Evolutionary conservation across 257 asterid species (phyloP).

Genomic region (Solanum tarapatanum): DNA sequence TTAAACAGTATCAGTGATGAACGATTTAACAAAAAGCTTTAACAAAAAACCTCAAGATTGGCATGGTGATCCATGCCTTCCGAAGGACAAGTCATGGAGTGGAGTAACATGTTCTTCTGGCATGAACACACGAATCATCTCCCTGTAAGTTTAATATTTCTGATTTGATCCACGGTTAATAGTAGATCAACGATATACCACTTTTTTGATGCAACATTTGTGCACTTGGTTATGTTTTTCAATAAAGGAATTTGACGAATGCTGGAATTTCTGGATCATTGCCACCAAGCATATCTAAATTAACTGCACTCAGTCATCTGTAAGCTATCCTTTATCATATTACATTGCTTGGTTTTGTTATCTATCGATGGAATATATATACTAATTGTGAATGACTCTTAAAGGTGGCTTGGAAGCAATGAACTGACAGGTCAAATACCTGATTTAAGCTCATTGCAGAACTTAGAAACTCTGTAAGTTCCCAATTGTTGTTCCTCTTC

Average conservation of each 20-base stretch:
- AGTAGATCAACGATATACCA: neutral
- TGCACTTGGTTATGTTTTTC: neutral
- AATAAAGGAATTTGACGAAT: constrained; percentile 60
- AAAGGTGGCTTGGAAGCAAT: constrained; percentile 77
- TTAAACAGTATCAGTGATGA: constrained; percentile 53
- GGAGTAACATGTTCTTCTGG: constrained; percentile 46
- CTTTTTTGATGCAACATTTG: neutral
- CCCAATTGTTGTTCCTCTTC: neutral
- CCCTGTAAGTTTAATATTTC: constrained; percentile 42
- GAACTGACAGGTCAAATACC: constrained; percentile 54
- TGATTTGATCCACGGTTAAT: neutral
- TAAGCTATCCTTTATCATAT: constrained; percentile 17
- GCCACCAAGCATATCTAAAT: constrained; percentile 32
- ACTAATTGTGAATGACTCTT: neutral
- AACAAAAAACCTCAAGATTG: constrained; percentile 51
- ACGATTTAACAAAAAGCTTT: constrained; percentile 25
- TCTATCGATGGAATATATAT: neutral
- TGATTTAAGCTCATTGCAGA: constrained; percentile 43
- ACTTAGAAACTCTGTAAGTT: constrained; percentile 58
- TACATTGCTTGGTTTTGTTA: neutral
- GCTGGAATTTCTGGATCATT: constrained; percentile 49
- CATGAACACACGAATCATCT: constrained; percentile 23
- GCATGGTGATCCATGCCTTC: constrained; percentile 90
- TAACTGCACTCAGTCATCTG: constrained; percentile 63
- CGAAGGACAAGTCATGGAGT: constrained; percentile 51